Conservation (phyloP, 768 basidiomycete species). For the Gymnopilus dilepis region DNA sequence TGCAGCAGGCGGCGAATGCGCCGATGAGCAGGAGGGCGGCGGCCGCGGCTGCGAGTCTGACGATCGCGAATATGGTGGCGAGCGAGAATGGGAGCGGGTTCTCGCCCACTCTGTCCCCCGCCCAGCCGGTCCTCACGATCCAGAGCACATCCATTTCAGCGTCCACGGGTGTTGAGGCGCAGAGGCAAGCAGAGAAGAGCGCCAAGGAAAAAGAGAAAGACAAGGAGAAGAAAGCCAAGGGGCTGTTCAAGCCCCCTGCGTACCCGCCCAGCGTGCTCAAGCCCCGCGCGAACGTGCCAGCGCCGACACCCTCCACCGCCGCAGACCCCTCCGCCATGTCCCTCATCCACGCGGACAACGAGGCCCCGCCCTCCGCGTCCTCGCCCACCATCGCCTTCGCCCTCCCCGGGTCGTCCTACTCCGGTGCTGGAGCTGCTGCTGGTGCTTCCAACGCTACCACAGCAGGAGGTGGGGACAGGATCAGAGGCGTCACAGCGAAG, state of each 20-base stretch:
- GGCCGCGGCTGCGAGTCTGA: constrained; percentile 80
- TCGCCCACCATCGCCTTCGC: constrained; percentile 28
- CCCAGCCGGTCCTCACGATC: constrained; percentile 33
- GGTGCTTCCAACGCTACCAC: neutral
- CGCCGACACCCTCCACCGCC: constrained; percentile 72
- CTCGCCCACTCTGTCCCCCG: constrained; percentile 48
- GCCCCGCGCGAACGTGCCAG: constrained; percentile 61
- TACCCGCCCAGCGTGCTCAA: constrained; percentile 59
- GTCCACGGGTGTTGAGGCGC: constrained; percentile 30
- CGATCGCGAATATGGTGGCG: constrained; percentile 92
- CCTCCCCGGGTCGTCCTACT: neutral
- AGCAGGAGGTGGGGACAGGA: constrained; percentile 39
- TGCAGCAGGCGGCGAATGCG: constrained; percentile 66
- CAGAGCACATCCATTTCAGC: constrained; percentile 20
- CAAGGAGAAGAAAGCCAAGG: constrained; percentile 74
- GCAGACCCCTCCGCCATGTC: constrained; percentile 59
- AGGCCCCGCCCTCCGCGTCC: constrained; percentile 52
- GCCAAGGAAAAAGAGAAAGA: neutral
- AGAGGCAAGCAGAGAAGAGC: neutral
- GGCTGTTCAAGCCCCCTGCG: constrained; percentile 74
- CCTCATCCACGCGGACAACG: constrained; percentile 64
- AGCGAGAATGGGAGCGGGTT: constrained; percentile 82
- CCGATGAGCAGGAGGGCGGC: constrained; percentile 83
- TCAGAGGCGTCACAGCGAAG: constrained; percentile 59
- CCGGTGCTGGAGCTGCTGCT: neutral